These are phyloP conservation scores for Nepenthes gracilis DNA, from an alignment of 148 eudicot genomes.

Conservation along the genomic window DNA sequence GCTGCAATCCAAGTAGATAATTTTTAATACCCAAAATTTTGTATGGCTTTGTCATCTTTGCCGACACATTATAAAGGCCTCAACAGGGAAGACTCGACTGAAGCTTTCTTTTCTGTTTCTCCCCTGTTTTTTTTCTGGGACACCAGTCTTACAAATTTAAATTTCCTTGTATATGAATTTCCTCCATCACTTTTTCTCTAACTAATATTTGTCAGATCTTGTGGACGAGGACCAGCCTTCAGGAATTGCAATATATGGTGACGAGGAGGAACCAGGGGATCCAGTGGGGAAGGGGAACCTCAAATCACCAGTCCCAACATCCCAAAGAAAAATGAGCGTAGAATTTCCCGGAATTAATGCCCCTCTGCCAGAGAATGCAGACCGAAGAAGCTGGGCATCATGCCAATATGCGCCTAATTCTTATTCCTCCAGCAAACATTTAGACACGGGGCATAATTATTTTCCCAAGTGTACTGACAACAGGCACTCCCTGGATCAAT, in stretches of 20 bases:
- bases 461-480: constrained; percentile 5
- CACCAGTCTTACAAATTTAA: not conserved
- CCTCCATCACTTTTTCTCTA: not conserved
- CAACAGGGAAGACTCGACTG: not conserved
- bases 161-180: not conserved
- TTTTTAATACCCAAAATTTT: too few relatives aligned
- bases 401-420: constrained; percentile 12
- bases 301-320: constrained; percentile 7
- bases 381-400: constrained; percentile 18
- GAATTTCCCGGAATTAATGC: constrained; percentile 35
- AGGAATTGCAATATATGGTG: constrained; percentile 29
- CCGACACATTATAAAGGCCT: not conserved
- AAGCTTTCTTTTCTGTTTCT: not conserved
- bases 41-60: not conserved
- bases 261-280: constrained; percentile 18
- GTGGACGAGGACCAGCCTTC: constrained; percentile 33
- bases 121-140: not conserved
- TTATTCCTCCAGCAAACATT: constrained; percentile 4
- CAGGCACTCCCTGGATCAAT: constrained; percentile 9
- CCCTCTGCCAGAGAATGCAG: constrained; percentile 29
- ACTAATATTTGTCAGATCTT: constrained; percentile 11
- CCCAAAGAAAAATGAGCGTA: constrained; percentile 18
- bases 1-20: too few relatives aligned
- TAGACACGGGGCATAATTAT: constrained; percentile 3
- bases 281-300: not conserved